phyloP scores from a whole-genome alignment of 345 rosid species.

The Gossypium stocksii region DNA sequence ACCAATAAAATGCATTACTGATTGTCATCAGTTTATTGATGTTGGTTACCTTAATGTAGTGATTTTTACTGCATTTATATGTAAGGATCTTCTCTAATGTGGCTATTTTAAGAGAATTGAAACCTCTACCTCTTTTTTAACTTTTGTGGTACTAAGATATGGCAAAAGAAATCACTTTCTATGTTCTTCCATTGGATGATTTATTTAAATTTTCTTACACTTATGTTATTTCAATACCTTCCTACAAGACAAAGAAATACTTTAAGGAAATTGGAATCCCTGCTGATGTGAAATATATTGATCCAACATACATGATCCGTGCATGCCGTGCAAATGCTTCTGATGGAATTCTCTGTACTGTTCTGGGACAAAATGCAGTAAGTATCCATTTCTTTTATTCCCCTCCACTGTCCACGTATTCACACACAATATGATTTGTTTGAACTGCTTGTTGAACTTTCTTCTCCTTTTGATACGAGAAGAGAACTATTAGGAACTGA shows the following conservation, averaged over 20 bases:
- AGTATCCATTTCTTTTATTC: conserved; percentile 25
- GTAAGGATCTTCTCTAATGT: not conserved
- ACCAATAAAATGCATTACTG: not conserved
- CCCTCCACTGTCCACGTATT: not conserved
- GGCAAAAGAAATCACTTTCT: not conserved
- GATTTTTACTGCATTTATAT: too few species aligned
- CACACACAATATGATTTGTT: not conserved
- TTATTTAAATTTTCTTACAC: not conserved
- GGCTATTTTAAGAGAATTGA: not conserved
- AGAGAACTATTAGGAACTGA: conserved; percentile 1
- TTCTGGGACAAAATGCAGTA: conserved; percentile 97
- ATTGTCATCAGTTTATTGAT: not conserved
- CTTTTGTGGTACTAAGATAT: not conserved
- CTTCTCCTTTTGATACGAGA: not conserved
- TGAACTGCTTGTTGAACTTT: not conserved
- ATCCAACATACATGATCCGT: conserved; percentile 97
- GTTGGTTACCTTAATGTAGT: too few species aligned
- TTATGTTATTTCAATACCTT: conserved; percentile 12
- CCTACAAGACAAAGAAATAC: conserved; percentile 61
- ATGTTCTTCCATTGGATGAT: not conserved
- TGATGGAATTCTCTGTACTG: conserved; percentile 91
- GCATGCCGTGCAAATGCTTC: conserved; percentile 96
- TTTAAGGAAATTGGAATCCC: conserved; percentile 67
- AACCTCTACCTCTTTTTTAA: not conserved
- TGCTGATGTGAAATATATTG: conserved; percentile 85